Evolutionary conservation across 352 stramenopile species (phyloP).

Genomic region (Phytophthora niederhauseri): DNA sequence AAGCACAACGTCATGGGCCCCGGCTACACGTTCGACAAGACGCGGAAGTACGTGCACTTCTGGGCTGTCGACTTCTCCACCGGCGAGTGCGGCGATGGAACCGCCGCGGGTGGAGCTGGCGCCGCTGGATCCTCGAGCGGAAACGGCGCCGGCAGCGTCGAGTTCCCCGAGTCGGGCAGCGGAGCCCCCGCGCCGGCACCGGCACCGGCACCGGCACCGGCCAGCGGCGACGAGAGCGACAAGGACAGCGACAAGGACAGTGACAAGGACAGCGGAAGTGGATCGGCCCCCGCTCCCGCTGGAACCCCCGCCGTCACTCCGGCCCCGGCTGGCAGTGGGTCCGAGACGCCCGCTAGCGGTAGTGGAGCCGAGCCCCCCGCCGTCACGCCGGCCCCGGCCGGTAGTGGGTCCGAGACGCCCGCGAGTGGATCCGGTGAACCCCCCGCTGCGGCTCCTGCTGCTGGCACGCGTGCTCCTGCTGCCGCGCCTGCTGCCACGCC

Average conservation of each 20-base stretch:
- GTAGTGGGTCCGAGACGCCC: constrained; percentile 2
- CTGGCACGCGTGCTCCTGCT: background rate
- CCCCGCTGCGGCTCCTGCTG: background rate
- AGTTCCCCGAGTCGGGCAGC: constrained; percentile 6
- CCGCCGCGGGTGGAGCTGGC: constrained; percentile 3
- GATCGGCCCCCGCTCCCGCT: constrained; percentile 1
- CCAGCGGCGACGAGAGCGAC: background rate
- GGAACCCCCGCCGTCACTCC: constrained; percentile 11
- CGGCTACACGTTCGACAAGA: constrained; percentile 48
- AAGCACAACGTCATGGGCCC: constrained; percentile 37
- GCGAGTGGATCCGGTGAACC: background rate
- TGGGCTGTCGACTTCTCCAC: constrained; percentile 45
- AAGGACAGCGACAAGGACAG: background rate
- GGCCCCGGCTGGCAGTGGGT: constrained; percentile 8
- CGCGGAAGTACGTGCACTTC: constrained; percentile 42
- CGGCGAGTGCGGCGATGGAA: constrained; percentile 32
- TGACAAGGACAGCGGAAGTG: background rate
- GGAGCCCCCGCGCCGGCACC: background rate
- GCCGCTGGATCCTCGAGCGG: background rate
- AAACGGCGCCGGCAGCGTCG: constrained; percentile 17
- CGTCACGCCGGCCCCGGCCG: constrained; percentile 12
- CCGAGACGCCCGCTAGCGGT: background rate
- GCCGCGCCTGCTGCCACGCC: background rate
- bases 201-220: background rate
- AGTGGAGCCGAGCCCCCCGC: too few relatives aligned